Percentiles rank a stretch among this genome's conserved stretches.
Evolutionary conservation across 1,284 basidiomycete species (phyloP).

Genomic region (Cerrena zonata): DNA sequence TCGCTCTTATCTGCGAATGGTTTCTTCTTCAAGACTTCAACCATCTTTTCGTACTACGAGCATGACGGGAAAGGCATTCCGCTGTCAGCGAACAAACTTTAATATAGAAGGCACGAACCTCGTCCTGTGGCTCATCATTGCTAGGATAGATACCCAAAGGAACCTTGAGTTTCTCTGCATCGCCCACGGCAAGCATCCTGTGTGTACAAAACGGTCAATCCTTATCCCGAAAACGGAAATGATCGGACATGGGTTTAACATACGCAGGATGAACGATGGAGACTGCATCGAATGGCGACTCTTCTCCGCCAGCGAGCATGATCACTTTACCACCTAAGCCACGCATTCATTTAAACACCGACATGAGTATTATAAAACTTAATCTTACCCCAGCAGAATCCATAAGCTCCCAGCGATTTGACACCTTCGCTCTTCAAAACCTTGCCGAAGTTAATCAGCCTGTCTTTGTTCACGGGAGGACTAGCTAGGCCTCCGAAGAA

Average conservation of each 20-base stretch:
- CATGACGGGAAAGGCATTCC: not conserved
- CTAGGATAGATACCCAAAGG: slow-evolving; percentile 59
- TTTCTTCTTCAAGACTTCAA: slow-evolving; percentile 45
- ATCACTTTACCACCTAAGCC: slow-evolving; percentile 53
- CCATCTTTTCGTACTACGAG: slow-evolving; percentile 52
- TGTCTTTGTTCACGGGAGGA: slow-evolving; percentile 37
- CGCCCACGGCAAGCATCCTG: slow-evolving; percentile 54
- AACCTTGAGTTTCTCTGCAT: slow-evolving; percentile 46
- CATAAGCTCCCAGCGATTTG: slow-evolving; percentile 45
- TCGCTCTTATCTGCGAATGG: slow-evolving; percentile 50
- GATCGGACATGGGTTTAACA: slow-evolving; percentile 15
- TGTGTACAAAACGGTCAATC: too few species aligned
- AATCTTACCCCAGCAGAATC: slow-evolving; percentile 54
- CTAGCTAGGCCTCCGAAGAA: slow-evolving; percentile 52
- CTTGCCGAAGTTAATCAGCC: slow-evolving; percentile 42
- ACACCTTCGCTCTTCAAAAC: slow-evolving; percentile 42
- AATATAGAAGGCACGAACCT: slow-evolving; percentile 32
- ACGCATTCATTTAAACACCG: too few species aligned
- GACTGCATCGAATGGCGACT: slow-evolving; percentile 43
- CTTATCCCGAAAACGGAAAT: too few species aligned
- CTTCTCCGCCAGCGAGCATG: slow-evolving; percentile 32
- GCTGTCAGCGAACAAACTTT: not conserved
- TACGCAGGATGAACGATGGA: slow-evolving; percentile 54
- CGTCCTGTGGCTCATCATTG: slow-evolving; percentile 53
- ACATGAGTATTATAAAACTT: too few species aligned